phyloP scores from a whole-genome alignment of 1,139 yeast genomes.

The Geotrichum cucujoidarum region DNA sequence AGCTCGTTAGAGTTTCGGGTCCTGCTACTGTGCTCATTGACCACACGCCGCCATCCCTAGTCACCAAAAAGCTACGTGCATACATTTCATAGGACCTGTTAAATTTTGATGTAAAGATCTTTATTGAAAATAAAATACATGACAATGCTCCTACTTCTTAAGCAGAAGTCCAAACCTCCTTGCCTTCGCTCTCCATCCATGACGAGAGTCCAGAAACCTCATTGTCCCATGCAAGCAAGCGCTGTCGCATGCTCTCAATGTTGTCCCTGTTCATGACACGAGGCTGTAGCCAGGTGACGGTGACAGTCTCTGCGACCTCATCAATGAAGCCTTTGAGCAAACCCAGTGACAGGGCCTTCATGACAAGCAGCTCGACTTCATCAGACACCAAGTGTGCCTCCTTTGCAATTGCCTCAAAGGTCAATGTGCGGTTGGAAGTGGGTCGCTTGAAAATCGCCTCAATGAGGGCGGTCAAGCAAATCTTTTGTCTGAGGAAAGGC shows the following conservation, averaged over 20 bases:
- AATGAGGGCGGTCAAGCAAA: slow-evolving; percentile 84
- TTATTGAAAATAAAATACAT: slow-evolving; percentile 1
- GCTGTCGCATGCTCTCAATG: slow-evolving; percentile 67
- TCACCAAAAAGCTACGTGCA: slow-evolving; percentile 2
- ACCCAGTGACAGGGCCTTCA: slow-evolving; percentile 83
- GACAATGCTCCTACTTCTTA: slow-evolving; percentile 11
- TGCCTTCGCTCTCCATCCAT: slow-evolving; percentile 55
- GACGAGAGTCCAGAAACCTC: slow-evolving; percentile 63
- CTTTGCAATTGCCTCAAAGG: slow-evolving; percentile 68
- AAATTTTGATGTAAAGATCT: too few relatives aligned
- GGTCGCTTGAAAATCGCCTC: slow-evolving; percentile 82
- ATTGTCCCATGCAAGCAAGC: slow-evolving; percentile 70
- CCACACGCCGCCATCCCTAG: slow-evolving; percentile 7
- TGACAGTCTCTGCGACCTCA: slow-evolving; percentile 72
- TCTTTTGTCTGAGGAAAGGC: slow-evolving; percentile 77
- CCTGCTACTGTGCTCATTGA: slow-evolving; percentile 16
- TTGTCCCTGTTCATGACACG: slow-evolving; percentile 80
- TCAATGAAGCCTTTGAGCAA: slow-evolving; percentile 83
- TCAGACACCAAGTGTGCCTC: slow-evolving; percentile 63
- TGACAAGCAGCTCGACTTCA: slow-evolving; percentile 84
- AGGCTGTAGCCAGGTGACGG: slow-evolving; percentile 93
- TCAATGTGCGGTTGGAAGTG: slow-evolving; percentile 64
- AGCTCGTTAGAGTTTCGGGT: slow-evolving; percentile 9
- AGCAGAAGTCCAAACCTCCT: slow-evolving; percentile 49
- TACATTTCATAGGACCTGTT: too few relatives aligned